phyloP scores from a whole-genome alignment of 495 filamentous ascomycete genomes.

The Neurospora sp. region DNA sequence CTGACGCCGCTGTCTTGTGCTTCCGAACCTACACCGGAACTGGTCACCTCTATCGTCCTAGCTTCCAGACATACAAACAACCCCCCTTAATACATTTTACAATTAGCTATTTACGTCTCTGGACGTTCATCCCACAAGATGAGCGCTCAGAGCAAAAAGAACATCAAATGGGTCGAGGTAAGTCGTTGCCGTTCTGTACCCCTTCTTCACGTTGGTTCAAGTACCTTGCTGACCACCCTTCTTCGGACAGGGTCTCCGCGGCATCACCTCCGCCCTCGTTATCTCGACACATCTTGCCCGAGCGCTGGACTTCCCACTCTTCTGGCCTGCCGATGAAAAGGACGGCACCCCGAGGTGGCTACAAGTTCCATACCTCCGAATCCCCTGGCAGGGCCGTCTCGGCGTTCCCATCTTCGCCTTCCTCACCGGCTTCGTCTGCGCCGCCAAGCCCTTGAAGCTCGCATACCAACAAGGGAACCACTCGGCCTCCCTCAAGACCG shows the following conservation, averaged over 20 bases:
- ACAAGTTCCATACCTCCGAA: constrained; percentile 51
- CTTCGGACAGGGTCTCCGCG: constrained; percentile 45
- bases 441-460: constrained; percentile 52
- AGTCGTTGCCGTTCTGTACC: constrained; percentile 3
- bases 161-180: constrained; percentile 31
- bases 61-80: not conserved
- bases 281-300: constrained; percentile 54
- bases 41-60: not conserved
- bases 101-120: not conserved
- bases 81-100: not conserved
- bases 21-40: not conserved
- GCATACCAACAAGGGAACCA: constrained; percentile 43
- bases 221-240: not conserved
- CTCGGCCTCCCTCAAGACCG: constrained; percentile 40
- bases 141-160: constrained; percentile 18
- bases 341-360: constrained; percentile 39
- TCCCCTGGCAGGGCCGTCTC: constrained; percentile 52
- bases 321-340: constrained; percentile 41
- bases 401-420: constrained; percentile 59
- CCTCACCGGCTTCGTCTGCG: constrained; percentile 58
- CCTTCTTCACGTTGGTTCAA: not conserved
- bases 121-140: constrained; percentile 3
- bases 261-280: constrained; percentile 55
- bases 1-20: not conserved
- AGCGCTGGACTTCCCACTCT: constrained; percentile 47